Evolutionary conservation across 306 rosid genomes (phyloP).

Genomic region (Sicyos edulis): DNA sequence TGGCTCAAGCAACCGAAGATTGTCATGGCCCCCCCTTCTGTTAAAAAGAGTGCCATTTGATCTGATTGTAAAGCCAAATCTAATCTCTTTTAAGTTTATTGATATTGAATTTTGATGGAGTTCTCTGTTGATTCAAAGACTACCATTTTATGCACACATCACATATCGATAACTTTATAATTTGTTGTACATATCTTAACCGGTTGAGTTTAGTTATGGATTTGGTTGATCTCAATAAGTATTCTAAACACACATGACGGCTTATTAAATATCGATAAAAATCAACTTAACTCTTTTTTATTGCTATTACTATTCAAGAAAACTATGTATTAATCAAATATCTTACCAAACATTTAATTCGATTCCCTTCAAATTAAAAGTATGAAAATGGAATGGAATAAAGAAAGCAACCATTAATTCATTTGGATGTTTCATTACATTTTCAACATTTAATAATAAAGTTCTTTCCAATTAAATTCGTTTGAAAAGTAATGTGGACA

Average conservation of each 20-base stretch:
- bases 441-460: background rate
- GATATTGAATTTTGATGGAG: no score
- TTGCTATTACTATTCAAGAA: background rate
- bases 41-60: constrained; percentile 39
- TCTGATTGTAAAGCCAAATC: constrained; percentile 1
- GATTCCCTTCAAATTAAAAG: background rate
- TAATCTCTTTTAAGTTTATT: constrained; percentile 5
- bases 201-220: no score
- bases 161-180: background rate
- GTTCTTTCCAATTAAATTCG: background rate
- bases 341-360: background rate
- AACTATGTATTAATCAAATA: background rate
- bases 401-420: background rate
- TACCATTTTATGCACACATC: background rate
- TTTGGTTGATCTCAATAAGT: background rate
- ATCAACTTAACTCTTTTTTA: no score
- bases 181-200: no score
- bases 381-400: background rate
- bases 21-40: constrained; percentile 54
- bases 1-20: constrained; percentile 38
- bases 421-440: background rate
- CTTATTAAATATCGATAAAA: no score
- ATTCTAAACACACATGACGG: no score
- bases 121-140: background rate
- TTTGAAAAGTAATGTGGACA: no score